phyloP scores from a whole-genome alignment of 2,329 filamentous ascomycete genomes.

The Saccharata proteae region DNA sequence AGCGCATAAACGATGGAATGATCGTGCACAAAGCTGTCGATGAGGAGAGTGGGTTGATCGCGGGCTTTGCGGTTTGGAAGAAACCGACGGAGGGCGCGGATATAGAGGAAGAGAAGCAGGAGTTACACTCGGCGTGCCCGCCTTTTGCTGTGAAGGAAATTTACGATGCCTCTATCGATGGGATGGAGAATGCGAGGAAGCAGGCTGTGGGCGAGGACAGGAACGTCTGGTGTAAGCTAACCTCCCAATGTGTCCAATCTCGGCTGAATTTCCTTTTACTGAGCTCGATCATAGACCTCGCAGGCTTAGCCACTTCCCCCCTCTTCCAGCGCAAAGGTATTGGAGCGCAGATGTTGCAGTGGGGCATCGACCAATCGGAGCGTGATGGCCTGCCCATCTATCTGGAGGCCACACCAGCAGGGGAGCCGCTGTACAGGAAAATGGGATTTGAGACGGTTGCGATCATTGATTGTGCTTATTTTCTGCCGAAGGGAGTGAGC shows the following conservation, averaged over 20 bases:
- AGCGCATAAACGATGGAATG: not conserved
- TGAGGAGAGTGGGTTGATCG: not conserved
- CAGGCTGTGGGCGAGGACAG: not conserved
- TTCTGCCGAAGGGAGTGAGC: too few relatives aligned
- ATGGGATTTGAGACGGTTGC: constrained; percentile 7
- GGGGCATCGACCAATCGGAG: constrained; percentile 12
- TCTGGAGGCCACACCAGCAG: constrained; percentile 11
- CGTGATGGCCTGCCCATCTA: constrained; percentile 11
- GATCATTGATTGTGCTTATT: too few relatives aligned
- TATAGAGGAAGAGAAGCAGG: not conserved
- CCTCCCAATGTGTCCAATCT: not conserved
- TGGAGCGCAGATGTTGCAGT: constrained; percentile 11
- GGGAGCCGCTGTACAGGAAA: constrained; percentile 11
- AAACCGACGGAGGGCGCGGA: not conserved
- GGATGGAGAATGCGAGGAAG: not conserved
- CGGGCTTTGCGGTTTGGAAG: not conserved
- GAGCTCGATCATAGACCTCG: constrained; percentile 10
- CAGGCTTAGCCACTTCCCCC: constrained; percentile 11
- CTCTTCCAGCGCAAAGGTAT: constrained; percentile 13
- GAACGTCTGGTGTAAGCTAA: not conserved
- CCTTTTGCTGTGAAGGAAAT: not conserved
- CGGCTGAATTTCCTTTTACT: not conserved
- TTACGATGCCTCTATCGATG: not conserved
- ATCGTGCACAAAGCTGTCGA: not conserved
- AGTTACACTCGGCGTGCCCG: not conserved